These are phyloP conservation scores for Aristolochia contorta DNA, from an alignment of 164 flowering plant species.

Conservation along the genomic window DNA sequence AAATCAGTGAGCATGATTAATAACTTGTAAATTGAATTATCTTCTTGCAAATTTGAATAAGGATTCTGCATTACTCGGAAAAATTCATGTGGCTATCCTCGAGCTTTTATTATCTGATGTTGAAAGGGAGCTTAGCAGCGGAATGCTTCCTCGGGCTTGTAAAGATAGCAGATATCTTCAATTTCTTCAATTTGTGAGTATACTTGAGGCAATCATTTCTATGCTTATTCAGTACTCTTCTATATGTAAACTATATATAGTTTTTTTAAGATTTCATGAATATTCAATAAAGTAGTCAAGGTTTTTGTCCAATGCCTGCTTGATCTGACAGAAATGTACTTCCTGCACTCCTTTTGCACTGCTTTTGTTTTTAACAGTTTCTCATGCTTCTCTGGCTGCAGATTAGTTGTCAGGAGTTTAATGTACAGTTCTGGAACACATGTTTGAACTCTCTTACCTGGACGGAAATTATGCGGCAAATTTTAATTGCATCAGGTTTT, in stretches of 20 bases:
- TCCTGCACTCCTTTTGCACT: background rate
- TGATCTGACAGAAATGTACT: background rate
- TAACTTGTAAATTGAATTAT: background rate
- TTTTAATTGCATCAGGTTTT: slow-evolving; percentile 86
- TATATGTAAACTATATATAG: background rate
- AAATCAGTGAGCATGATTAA: background rate
- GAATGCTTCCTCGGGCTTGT: slow-evolving; percentile 28
- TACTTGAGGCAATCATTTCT: background rate
- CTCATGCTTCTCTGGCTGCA: slow-evolving; percentile 17
- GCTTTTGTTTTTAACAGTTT: background rate
- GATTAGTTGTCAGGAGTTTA: slow-evolving; percentile 46
- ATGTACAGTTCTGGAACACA: slow-evolving; percentile 58
- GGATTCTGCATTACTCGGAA: slow-evolving; percentile 82
- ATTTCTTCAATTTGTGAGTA: slow-evolving; percentile 70
- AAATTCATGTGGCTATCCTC: slow-evolving; percentile 71
- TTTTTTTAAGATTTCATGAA: background rate
- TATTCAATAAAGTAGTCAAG: background rate
- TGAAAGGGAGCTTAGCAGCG: slow-evolving; percentile 46
- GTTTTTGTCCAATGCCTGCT: background rate
- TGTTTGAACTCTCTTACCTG: slow-evolving; percentile 81
- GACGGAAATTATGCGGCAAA: slow-evolving; percentile 80
- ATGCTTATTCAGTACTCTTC: too few relatives aligned
- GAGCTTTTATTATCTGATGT: slow-evolving; percentile 55
- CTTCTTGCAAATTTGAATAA: slow-evolving; percentile 15
- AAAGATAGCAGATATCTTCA: slow-evolving; percentile 64